A percentile compares a stretch with the other conserved stretches of the same genome.
Conservation (phyloP, 129 eudicot species). For the Erigeron canadensis region DNA sequence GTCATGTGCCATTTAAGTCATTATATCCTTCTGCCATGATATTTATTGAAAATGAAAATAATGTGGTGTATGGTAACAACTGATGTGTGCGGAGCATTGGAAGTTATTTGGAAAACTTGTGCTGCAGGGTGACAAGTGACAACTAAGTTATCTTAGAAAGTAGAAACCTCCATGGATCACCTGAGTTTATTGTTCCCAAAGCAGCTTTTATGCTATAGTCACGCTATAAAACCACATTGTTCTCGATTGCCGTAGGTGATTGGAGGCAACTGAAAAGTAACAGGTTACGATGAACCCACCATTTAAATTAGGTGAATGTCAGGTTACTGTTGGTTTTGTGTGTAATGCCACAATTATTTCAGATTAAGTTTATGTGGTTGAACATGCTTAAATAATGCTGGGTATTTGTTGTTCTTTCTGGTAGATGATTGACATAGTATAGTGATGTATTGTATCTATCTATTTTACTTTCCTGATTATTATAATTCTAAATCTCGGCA, state of each 20-base stretch:
- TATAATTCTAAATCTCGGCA: no score
- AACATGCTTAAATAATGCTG: background rate
- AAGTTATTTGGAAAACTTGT: background rate
- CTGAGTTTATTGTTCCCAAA: background rate
- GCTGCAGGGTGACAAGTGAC: background rate
- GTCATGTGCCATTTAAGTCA: background rate
- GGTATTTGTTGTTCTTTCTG: background rate
- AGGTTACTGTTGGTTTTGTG: background rate
- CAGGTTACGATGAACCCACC: background rate
- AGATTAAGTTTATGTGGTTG: background rate
- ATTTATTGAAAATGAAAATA: background rate
- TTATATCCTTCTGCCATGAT: background rate
- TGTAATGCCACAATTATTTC: background rate
- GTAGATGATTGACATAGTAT: no score
- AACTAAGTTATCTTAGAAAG: constrained; percentile 1
- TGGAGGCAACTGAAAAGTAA: background rate
- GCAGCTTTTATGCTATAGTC: background rate
- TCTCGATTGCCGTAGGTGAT: background rate
- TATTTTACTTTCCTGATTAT: no score
- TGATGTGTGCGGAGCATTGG: background rate
- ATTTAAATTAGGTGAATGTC: background rate
- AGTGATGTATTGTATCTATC: no score
- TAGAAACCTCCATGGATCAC: background rate
- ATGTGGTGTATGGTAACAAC: background rate
- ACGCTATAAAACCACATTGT: background rate